These are phyloP conservation scores for Trichosporon inkin DNA, from an alignment of 1,284 basidiomycete genomes.

Conservation along the genomic window DNA sequence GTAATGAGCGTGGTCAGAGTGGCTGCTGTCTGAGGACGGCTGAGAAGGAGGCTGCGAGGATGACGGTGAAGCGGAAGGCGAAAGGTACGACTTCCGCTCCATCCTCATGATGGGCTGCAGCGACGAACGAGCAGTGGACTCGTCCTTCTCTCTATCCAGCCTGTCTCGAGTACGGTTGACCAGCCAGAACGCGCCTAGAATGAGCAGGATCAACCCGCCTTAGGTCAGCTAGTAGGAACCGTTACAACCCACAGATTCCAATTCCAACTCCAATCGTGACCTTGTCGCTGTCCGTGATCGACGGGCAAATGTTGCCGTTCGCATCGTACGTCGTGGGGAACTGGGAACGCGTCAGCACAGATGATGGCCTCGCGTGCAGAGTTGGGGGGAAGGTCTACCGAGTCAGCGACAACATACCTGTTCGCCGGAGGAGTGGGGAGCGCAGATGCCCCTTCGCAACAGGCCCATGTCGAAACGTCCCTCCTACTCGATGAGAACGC, in stretches of 20 bases:
- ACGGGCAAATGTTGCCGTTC: constrained; percentile 29
- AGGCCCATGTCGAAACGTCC: background rate
- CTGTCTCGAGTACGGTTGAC: constrained; percentile 8
- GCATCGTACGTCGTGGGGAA: constrained; percentile 32
- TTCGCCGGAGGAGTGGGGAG: background rate
- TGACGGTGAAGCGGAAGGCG: background rate
- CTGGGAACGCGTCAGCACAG: constrained; percentile 18
- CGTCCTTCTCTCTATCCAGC: background rate
- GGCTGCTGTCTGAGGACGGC: background rate
- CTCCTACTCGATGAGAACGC: background rate
- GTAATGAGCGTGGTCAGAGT: background rate
- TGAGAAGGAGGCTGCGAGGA: background rate
- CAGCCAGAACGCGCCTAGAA: constrained; percentile 6
- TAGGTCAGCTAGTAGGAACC: background rate
- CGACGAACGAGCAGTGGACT: constrained; percentile 1
- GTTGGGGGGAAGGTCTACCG: background rate
- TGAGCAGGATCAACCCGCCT: constrained; percentile 16
- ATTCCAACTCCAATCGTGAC: constrained; percentile 26
- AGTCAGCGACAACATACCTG: background rate
- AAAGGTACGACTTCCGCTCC: background rate
- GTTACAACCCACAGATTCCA: constrained; percentile 25
- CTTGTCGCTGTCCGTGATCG: constrained; percentile 26
- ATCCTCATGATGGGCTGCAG: constrained; percentile 2
- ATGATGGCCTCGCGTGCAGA: background rate
- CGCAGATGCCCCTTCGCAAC: constrained; percentile 1